phyloP scores from a whole-genome alignment of 2,329 filamentous ascomycete species.

The Leptoxyphium fumago region DNA sequence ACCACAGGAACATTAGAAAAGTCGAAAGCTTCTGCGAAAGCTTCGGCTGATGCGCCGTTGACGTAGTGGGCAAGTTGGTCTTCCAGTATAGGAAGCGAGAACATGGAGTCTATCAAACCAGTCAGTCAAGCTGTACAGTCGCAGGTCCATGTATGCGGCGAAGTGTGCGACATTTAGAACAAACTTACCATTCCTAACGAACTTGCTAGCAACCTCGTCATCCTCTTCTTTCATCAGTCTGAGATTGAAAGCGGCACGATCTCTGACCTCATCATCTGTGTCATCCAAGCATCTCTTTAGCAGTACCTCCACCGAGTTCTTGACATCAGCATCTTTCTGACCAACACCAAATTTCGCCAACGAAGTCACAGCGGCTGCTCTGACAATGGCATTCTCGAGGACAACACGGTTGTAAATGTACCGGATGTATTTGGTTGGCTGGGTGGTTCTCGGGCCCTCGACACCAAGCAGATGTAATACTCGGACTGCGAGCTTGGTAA shows the following conservation, averaged over 20 bases:
- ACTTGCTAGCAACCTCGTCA: constrained; percentile 68
- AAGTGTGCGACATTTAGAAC: no score
- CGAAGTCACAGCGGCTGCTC: constrained; percentile 88
- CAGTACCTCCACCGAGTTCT: constrained; percentile 84
- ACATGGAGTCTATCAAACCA: constrained; percentile 62
- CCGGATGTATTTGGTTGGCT: constrained; percentile 96
- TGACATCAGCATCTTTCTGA: constrained; percentile 91
- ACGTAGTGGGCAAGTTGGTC: constrained; percentile 97
- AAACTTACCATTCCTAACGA: constrained; percentile 75
- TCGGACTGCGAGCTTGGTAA: constrained; percentile 90
- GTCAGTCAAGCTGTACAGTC: constrained; percentile 9
- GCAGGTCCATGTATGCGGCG: no score
- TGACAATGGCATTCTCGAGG: constrained; percentile 87
- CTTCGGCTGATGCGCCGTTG: constrained; percentile 75
- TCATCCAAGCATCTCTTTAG: constrained; percentile 90
- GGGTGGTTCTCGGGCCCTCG: constrained; percentile 86
- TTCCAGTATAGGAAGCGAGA: constrained; percentile 85
- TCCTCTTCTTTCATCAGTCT: constrained; percentile 76
- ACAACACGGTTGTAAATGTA: constrained; percentile 99
- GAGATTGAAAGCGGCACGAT: constrained; percentile 85
- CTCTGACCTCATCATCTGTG: constrained; percentile 91
- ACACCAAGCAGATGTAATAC: constrained; percentile 87
- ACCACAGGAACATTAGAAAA: constrained; percentile 83
- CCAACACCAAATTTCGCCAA: constrained; percentile 94
- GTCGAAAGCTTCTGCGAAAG: constrained; percentile 77